These are phyloP conservation scores for Moesziomyces aphidis DNA, from an alignment of 1,284 basidiomycete species.

Conservation along the genomic window DNA sequence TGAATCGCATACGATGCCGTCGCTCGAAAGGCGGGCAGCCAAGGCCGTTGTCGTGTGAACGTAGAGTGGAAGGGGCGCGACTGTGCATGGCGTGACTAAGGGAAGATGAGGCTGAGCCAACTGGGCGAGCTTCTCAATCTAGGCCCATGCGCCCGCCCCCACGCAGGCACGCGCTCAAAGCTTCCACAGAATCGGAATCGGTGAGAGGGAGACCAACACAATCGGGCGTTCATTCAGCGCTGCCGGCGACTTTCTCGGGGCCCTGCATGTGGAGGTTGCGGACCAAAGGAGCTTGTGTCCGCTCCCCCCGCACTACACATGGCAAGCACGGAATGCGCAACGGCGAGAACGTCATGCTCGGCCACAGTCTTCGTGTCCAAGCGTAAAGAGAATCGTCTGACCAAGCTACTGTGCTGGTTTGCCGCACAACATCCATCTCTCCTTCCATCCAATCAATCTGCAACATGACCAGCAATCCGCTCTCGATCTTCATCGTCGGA, in stretches of 20 bases:
- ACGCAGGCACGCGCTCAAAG: not conserved
- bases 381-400: too few species aligned
- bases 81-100: too few species aligned
- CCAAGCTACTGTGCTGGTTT: too few species aligned
- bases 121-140: not conserved
- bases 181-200: not conserved
- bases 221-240: not conserved
- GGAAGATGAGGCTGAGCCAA: not conserved
- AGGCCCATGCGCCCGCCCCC: not conserved
- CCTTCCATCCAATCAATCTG: not conserved
- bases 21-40: not conserved
- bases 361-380: too few species aligned
- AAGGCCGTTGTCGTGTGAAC: not conserved
- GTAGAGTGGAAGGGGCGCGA: not conserved
- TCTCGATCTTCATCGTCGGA: slow-evolving; percentile 54
- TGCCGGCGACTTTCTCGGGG: too few species aligned
- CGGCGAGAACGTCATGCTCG: too few species aligned
- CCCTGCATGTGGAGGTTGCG: too few species aligned
- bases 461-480: slow-evolving; percentile 23
- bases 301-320: too few species aligned
- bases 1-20: not conserved
- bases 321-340: too few species aligned
- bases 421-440: not conserved
- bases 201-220: not conserved
- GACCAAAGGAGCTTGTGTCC: too few species aligned